Evolutionary conservation across 805 yeast species (phyloP).

Genomic region (Ogataea pilisensis): DNA sequence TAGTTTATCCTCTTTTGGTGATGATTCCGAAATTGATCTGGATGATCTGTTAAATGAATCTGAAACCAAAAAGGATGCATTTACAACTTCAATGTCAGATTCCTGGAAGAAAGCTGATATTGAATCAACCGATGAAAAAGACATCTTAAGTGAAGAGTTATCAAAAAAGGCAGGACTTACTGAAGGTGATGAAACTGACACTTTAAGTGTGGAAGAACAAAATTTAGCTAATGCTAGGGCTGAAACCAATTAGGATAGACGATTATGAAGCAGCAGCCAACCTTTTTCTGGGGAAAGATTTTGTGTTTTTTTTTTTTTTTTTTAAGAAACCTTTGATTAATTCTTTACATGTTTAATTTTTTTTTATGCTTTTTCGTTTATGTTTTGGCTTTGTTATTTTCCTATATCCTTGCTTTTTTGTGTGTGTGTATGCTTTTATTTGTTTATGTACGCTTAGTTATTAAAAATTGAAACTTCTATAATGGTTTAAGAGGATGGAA

Average conservation of each 20-base stretch:
- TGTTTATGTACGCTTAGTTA: no score
- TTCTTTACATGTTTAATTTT: no score
- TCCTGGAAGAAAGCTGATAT: neutral
- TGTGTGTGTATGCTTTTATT: no score
- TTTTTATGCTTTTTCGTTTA: no score
- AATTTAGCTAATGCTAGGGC: neutral
- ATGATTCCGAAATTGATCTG: conserved; percentile 17
- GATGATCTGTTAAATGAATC: conserved; percentile 4
- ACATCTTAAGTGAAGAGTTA: conserved; percentile 9
- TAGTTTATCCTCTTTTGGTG: conserved; percentile 16
- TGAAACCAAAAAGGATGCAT: neutral
- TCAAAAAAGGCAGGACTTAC: conserved; percentile 9
- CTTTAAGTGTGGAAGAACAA: conserved; percentile 1
- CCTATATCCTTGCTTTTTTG: no score
- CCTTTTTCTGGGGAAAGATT: no score
- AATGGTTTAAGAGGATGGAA: no score
- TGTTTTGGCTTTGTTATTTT: no score
- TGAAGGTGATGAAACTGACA: conserved; percentile 3
- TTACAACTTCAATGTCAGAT: neutral
- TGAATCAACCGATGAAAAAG: neutral
- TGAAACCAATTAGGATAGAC: neutral
- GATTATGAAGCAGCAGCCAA: no score
- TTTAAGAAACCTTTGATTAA: no score
- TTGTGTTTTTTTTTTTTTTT: no score
- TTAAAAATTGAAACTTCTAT: no score